A percentile compares a stretch with the other conserved stretches of the same genome.
Evolutionary conservation across 768 basidiomycete species (phyloP).

Genomic region (Psilocybe cubensis): DNA sequence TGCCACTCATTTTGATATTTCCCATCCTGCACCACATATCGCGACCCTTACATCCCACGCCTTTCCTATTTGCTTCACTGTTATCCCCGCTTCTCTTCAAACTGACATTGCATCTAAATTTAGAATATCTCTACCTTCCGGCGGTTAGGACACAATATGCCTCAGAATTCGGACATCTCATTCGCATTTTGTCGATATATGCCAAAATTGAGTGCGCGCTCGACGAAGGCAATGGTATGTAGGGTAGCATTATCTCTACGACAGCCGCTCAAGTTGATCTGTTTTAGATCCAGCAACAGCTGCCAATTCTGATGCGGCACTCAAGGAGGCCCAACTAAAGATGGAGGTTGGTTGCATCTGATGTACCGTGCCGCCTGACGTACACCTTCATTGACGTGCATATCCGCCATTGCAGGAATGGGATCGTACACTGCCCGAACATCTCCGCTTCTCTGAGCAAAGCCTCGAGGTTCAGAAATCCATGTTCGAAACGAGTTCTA

Average conservation of each 20-base stretch:
- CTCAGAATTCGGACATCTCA: slow-evolving; percentile 78
- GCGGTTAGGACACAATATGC: slow-evolving; percentile 62
- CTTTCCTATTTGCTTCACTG: slow-evolving; percentile 21
- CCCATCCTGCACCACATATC: slow-evolving; percentile 23
- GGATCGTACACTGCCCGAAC: slow-evolving; percentile 67
- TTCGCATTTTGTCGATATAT: slow-evolving; percentile 70
- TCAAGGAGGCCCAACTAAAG: slow-evolving; percentile 47
- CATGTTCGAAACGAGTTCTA: slow-evolving; percentile 82
- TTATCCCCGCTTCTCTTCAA: slow-evolving; percentile 15
- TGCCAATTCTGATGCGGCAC: slow-evolving; percentile 35
- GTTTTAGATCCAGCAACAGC: slow-evolving; percentile 39
- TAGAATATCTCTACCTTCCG: slow-evolving; percentile 73
- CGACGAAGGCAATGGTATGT: slow-evolving; percentile 53
- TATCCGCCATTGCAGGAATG: slow-evolving; percentile 50
- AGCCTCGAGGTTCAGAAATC: slow-evolving; percentile 69
- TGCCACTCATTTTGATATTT: slow-evolving; percentile 24
- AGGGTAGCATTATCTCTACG: slow-evolving; percentile 4
- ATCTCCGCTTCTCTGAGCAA: slow-evolving; percentile 72
- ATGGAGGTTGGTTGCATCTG: slow-evolving; percentile 41
- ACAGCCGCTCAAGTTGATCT: slow-evolving; percentile 9
- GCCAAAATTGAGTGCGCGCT: slow-evolving; percentile 60
- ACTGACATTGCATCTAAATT: slow-evolving; percentile 20
- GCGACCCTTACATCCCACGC: slow-evolving; percentile 17
- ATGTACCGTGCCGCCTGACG: neutral
- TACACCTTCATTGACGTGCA: slow-evolving; percentile 15